Evolutionary conservation across 2,329 filamentous ascomycete genomes (phyloP).

Genomic region (Pyricularia pennisetigena): DNA sequence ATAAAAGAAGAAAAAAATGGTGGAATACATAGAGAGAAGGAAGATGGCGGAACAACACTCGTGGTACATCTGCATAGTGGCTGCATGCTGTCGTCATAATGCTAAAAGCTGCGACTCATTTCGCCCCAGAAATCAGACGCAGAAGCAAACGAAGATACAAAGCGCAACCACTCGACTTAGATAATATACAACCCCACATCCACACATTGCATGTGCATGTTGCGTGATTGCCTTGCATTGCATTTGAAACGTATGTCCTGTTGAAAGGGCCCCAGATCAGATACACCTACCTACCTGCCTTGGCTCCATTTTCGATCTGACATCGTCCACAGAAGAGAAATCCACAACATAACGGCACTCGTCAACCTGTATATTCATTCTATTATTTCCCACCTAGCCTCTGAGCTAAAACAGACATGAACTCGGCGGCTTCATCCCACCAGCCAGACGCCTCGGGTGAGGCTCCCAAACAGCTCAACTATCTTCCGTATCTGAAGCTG

Average conservation of each 20-base stretch:
- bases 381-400: not conserved
- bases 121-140: not conserved
- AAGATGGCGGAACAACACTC: too few relatives aligned
- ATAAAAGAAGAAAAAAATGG: too few relatives aligned
- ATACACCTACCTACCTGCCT: not conserved
- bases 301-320: too few relatives aligned
- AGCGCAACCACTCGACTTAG: not conserved
- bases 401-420: conserved; percentile 24
- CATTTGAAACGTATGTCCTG: not conserved
- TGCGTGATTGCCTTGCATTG: not conserved
- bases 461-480: conserved; percentile 27
- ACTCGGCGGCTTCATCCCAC: conserved; percentile 29
- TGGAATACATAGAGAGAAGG: too few relatives aligned
- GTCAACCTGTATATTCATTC: not conserved
- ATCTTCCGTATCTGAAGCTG: conserved; percentile 53
- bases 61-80: not conserved
- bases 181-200: not conserved
- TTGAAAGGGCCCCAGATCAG: not conserved
- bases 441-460: conserved; percentile 27
- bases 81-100: not conserved
- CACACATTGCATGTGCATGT: not conserved
- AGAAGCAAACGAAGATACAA: not conserved
- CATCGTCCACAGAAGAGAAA: too few relatives aligned
- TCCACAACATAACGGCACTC: not conserved
- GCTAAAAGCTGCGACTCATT: not conserved